Percentiles rank a stretch among this genome's conserved stretches.
Evolutionary conservation across 768 basidiomycete species (phyloP).

Genomic region (Fomitopsis serialis): DNA sequence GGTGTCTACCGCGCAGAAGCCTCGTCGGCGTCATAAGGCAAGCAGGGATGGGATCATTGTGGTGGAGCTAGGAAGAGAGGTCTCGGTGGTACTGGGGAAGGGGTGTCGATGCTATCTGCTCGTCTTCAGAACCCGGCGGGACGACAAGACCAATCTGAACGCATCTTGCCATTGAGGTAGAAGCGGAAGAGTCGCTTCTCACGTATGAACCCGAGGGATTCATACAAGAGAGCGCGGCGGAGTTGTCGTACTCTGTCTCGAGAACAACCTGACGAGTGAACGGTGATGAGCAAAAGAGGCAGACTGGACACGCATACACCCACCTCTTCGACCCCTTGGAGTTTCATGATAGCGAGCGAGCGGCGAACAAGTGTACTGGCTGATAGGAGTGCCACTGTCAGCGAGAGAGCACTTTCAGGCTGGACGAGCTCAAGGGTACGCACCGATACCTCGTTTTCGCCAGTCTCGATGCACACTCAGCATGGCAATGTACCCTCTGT

Average conservation of each 20-base stretch:
- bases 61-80: constrained; percentile 15
- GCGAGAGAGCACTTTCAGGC: too few species aligned
- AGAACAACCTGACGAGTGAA: constrained; percentile 64
- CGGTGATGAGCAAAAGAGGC: neutral
- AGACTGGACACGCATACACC: constrained; percentile 20
- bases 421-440: constrained; percentile 30
- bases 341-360: constrained; percentile 81
- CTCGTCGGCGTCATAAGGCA: constrained; percentile 21
- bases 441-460: constrained; percentile 90
- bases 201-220: constrained; percentile 88
- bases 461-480: constrained; percentile 81
- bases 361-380: constrained; percentile 81
- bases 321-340: constrained; percentile 82
- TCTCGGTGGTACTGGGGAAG: neutral
- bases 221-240: constrained; percentile 86
- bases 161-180: constrained; percentile 98
- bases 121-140: constrained; percentile 22
- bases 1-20: constrained; percentile 11
- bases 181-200: constrained; percentile 94
- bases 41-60: constrained; percentile 15
- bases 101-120: constrained; percentile 6
- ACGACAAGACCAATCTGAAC: constrained; percentile 73
- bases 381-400: constrained; percentile 36
- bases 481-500: constrained; percentile 98
- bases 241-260: constrained; percentile 95